phyloP scores from a whole-genome alignment of 2,329 filamentous ascomycete species.

The Fusarium staphyleae region DNA sequence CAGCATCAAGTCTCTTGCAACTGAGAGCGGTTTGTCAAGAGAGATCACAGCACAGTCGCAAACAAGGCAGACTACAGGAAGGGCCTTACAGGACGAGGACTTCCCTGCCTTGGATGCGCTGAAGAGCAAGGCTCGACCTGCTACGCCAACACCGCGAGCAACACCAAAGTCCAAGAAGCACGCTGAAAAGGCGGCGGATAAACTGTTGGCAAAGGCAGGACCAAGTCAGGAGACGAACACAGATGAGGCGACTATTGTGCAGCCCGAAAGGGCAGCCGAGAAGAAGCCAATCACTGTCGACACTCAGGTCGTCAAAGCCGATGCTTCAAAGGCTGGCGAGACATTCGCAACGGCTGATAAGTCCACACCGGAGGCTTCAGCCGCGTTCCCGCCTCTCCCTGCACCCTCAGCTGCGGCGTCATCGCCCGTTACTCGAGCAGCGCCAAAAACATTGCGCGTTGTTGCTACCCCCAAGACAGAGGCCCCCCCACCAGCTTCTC shows the following conservation, averaged over 20 bases:
- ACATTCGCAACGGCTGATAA: constrained; percentile 44
- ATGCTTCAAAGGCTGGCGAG: constrained; percentile 43
- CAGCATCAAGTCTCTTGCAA: constrained; percentile 54
- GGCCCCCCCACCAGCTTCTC: constrained; percentile 51
- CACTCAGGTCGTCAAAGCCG: constrained; percentile 55
- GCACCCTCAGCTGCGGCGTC: constrained; percentile 55
- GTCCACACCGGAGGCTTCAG: constrained; percentile 40
- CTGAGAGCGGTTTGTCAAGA: constrained; percentile 56
- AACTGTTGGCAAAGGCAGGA: constrained; percentile 33
- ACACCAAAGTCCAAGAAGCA: constrained; percentile 46
- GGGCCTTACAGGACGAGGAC: constrained; percentile 64
- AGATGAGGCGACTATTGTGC: constrained; percentile 19
- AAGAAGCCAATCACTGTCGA: constrained; percentile 53
- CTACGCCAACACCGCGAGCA: constrained; percentile 47
- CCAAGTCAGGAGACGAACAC: constrained; percentile 24
- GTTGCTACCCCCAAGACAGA: constrained; percentile 72
- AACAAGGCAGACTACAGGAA: constrained; percentile 27
- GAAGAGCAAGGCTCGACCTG: constrained; percentile 44
- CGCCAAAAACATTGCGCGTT: constrained; percentile 72
- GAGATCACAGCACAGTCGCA: constrained; percentile 53
- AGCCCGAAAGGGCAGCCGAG: constrained; percentile 17
- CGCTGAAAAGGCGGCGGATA: constrained; percentile 42
- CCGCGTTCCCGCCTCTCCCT: constrained; percentile 60
- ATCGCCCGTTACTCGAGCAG: constrained; percentile 59
- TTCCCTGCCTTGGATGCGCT: constrained; percentile 65